A percentile compares a stretch with the other conserved stretches of the same genome.
Conservation (phyloP, 306 rosid genomes). For the Lathyrus oleraceus region DNA sequence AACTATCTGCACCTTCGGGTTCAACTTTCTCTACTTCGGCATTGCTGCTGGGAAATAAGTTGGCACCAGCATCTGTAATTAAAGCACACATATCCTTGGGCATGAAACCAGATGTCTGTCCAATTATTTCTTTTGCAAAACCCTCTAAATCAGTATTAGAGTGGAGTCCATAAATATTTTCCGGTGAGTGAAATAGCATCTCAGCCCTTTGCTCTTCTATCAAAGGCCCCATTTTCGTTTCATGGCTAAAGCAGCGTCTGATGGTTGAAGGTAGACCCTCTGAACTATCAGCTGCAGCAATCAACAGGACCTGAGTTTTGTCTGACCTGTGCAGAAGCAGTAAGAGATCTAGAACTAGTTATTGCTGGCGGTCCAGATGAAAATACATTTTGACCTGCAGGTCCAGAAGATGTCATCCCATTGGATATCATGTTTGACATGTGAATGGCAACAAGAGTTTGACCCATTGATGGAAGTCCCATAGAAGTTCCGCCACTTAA, state of each 20-base stretch:
- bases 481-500: too few species aligned
- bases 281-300: conserved; percentile 85
- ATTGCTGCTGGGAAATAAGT: conserved; percentile 53
- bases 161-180: too few species aligned
- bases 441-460: too few species aligned
- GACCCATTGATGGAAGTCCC: too few species aligned
- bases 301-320: conserved; percentile 69
- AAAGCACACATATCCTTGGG: conserved; percentile 82
- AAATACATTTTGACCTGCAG: conserved; percentile 77
- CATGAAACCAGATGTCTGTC: conserved; percentile 92
- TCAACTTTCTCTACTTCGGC: conserved; percentile 36
- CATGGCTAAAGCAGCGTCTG: conserved; percentile 96
- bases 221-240: too few species aligned
- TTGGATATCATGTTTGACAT: conserved; percentile 98
- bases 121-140: conserved; percentile 73
- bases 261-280: conserved; percentile 85
- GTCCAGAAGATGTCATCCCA: conserved; percentile 89
- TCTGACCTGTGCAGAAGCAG: conserved; percentile 66
- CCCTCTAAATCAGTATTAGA: too few species aligned
- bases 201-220: too few species aligned
- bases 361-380: conserved; percentile 70
- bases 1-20: too few species aligned
- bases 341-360: conserved; percentile 64
- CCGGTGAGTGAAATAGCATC: too few species aligned
- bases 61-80: conserved; percentile 91